phyloP scores from a whole-genome alignment of 768 basidiomycete genomes.

The Termitomyces bulborhizus region DNA sequence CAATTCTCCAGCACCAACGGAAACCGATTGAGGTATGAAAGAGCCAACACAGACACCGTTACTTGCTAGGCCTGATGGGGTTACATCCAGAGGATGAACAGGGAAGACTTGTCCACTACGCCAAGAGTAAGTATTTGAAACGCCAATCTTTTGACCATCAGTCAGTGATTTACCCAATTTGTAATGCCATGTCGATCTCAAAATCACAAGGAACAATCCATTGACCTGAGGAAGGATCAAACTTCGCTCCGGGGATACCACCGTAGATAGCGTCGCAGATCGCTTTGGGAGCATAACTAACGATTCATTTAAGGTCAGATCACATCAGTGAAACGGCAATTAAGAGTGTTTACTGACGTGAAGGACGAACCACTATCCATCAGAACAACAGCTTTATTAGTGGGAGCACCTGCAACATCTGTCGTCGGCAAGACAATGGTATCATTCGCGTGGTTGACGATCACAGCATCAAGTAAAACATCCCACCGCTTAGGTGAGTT shows the following conservation, averaged over 20 bases:
- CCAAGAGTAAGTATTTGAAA: constrained; percentile 3
- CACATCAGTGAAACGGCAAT: background rate
- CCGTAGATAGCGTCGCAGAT: constrained; percentile 69
- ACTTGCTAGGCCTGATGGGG: constrained; percentile 41
- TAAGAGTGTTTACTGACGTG: constrained; percentile 40
- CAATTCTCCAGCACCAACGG: constrained; percentile 64
- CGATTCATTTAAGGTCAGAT: constrained; percentile 2
- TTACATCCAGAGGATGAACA: constrained; percentile 74
- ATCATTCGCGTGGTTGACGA: constrained; percentile 52
- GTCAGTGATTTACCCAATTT: constrained; percentile 53
- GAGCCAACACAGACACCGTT: constrained; percentile 58
- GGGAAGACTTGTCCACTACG: constrained; percentile 67
- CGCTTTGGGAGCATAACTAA: constrained; percentile 62
- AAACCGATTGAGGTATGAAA: constrained; percentile 59
- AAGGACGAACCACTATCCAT: constrained; percentile 82
- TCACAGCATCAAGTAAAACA: constrained; percentile 66
- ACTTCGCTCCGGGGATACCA: constrained; percentile 55
- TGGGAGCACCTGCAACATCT: constrained; percentile 49
- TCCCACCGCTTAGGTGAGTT: constrained; percentile 65
- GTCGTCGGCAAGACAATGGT: constrained; percentile 48
- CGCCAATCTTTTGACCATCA: background rate
- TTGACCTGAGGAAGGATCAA: constrained; percentile 42
- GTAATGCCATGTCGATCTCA: constrained; percentile 76
- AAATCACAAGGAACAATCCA: constrained; percentile 72
- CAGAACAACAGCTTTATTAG: constrained; percentile 65